A percentile compares a stretch with the other conserved stretches of the same genome.
Evolutionary conservation across 2,329 filamentous ascomycete species (phyloP).

Genomic region (Lasiodiplodia theobromae): DNA sequence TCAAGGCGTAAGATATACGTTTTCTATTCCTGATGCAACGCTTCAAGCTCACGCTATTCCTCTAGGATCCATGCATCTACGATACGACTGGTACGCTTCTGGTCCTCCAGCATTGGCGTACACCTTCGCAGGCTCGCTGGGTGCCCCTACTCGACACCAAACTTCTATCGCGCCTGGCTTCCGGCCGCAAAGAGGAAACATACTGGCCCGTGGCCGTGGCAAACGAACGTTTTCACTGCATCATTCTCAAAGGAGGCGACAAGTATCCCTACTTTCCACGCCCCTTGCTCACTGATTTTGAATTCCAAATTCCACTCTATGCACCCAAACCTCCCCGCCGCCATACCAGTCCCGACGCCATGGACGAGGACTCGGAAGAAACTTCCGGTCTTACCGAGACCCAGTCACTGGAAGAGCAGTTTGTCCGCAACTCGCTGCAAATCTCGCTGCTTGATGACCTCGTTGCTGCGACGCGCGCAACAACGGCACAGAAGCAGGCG

Average conservation of each 20-base stretch:
- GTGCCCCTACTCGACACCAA: constrained; percentile 91
- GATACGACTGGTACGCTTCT: constrained; percentile 90
- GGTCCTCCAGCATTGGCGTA: constrained; percentile 89
- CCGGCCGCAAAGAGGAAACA: constrained; percentile 83
- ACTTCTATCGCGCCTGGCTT: constrained; percentile 79
- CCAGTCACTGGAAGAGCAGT: constrained; percentile 77
- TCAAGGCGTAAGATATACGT: constrained; percentile 70
- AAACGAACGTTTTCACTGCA: constrained; percentile 93
- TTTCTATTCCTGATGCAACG: not conserved
- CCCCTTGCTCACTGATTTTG: constrained; percentile 89
- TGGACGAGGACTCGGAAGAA: constrained; percentile 40
- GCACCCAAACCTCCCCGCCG: constrained; percentile 52
- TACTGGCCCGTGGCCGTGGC: constrained; percentile 98
- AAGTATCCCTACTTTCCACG: constrained; percentile 91
- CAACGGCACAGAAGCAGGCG: constrained; percentile 68
- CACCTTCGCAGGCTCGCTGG: constrained; percentile 85
- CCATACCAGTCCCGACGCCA: constrained; percentile 41
- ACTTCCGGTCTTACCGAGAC: constrained; percentile 54
- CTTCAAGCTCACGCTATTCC: constrained; percentile 25
- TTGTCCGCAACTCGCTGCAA: constrained; percentile 75
- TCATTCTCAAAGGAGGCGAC: constrained; percentile 96
- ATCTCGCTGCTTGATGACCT: constrained; percentile 79
- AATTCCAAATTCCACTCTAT: constrained; percentile 83
- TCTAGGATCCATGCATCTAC: constrained; percentile 90
- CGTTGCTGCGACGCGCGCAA: constrained; percentile 70